phyloP scores from a whole-genome alignment of 192 early-diverging fungal genomes.

The Linnemannia zychae region DNA sequence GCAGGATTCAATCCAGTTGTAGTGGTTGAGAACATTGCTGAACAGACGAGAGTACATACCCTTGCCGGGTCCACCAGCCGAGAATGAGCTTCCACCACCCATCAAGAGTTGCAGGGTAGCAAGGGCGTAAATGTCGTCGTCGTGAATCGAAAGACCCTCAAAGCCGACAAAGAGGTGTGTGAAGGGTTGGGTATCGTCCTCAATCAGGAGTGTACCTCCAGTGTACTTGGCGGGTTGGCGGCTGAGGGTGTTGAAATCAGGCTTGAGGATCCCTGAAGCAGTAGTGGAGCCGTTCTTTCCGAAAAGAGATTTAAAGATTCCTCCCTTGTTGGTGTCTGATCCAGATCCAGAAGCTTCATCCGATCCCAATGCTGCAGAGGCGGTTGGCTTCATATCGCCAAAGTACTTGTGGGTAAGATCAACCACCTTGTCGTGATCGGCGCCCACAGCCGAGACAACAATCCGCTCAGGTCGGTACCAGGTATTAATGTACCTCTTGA shows the following conservation, averaged over 20 bases:
- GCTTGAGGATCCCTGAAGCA: constrained; percentile 7
- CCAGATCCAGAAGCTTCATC: constrained; percentile 16
- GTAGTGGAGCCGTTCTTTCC: not conserved
- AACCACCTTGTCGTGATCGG: constrained; percentile 87
- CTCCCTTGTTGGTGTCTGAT: constrained; percentile 49
- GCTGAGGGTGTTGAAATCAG: constrained; percentile 49
- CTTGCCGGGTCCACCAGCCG: constrained; percentile 97
- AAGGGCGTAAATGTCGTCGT: constrained; percentile 93
- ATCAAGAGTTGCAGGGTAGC: constrained; percentile 91
- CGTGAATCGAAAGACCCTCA: constrained; percentile 84
- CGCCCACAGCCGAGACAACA: constrained; percentile 89
- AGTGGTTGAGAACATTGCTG: constrained; percentile 94
- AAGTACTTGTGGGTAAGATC: constrained; percentile 79
- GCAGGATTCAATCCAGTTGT: constrained; percentile 96
- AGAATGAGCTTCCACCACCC: constrained; percentile 97
- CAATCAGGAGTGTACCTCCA: constrained; percentile 82
- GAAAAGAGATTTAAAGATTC: constrained; percentile 34
- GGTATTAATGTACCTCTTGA: constrained; percentile 78
- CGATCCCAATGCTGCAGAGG: constrained; percentile 8
- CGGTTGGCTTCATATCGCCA: constrained; percentile 69
- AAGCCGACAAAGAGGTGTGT: constrained; percentile 94
- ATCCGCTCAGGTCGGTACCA: constrained; percentile 96
- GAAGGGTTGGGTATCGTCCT: constrained; percentile 76
- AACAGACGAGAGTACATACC: constrained; percentile 99
- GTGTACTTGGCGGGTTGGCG: constrained; percentile 77